phyloP scores from a whole-genome alignment of 2,329 filamentous ascomycete genomes.

The Clonostachys sp. region DNA sequence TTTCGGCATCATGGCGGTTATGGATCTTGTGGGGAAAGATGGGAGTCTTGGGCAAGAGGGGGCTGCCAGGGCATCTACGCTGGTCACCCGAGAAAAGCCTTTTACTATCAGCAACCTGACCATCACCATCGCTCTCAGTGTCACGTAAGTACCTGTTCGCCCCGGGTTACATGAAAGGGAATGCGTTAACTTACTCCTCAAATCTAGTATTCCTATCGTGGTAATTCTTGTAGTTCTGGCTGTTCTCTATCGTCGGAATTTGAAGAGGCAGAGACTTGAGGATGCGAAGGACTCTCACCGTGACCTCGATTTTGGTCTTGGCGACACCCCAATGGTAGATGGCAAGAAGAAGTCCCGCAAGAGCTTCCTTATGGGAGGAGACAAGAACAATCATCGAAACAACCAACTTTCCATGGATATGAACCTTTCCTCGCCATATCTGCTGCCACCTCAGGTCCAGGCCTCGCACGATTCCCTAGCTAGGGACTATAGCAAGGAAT shows the following conservation, averaged over 20 bases:
- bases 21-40: not conserved
- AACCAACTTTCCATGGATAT: conserved; percentile 67
- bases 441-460: conserved; percentile 91
- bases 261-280: conserved; percentile 67
- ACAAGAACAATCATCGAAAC: conserved; percentile 44
- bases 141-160: conserved; percentile 53
- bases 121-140: conserved; percentile 63
- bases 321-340: conserved; percentile 31
- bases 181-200: conserved; percentile 8
- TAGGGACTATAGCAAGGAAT: conserved; percentile 60
- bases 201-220: conserved; percentile 67
- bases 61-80: conserved; percentile 6
- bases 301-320: conserved; percentile 88
- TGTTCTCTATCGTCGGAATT: conserved; percentile 74
- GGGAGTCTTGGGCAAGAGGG: not conserved
- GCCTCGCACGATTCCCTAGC: conserved; percentile 59
- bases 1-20: not conserved
- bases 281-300: conserved; percentile 84
- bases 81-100: conserved; percentile 55
- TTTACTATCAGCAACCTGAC: conserved; percentile 49
- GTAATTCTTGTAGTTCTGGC: conserved; percentile 63
- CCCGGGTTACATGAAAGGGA: not conserved
- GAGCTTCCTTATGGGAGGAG: conserved; percentile 34
- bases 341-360: conserved; percentile 24
- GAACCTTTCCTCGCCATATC: conserved; percentile 78